A percentile compares a stretch with the other conserved stretches of the same genome.
Conservation (phyloP, 2,329 filamentous ascomycete genomes). For the Apiospora pterosperma region DNA sequence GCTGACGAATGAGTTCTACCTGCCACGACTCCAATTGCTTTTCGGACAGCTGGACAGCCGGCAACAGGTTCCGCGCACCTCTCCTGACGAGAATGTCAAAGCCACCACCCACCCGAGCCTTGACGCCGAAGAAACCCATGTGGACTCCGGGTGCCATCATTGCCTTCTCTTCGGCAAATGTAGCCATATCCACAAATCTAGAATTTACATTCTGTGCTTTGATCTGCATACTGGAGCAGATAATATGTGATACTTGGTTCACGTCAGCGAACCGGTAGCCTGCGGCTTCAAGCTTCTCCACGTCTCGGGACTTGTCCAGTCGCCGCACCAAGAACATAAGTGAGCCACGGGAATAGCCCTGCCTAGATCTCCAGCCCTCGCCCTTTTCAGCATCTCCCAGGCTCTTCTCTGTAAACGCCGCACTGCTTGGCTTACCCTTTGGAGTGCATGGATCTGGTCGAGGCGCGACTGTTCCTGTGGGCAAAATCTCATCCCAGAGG, state of each 20-base stretch:
- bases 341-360: slow-evolving; percentile 64
- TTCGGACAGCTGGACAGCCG: slow-evolving; percentile 52
- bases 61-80: slow-evolving; percentile 56
- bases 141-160: slow-evolving; percentile 52
- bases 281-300: slow-evolving; percentile 60
- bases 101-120: slow-evolving; percentile 48
- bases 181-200: slow-evolving; percentile 62
- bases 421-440: slow-evolving; percentile 12
- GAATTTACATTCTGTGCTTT: slow-evolving; percentile 56
- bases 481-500: slow-evolving; percentile 73
- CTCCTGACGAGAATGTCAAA: slow-evolving; percentile 63
- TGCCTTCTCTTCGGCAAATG: slow-evolving; percentile 45
- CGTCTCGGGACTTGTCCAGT: slow-evolving; percentile 54
- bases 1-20: slow-evolving; percentile 46
- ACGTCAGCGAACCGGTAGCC: slow-evolving; percentile 77
- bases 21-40: slow-evolving; percentile 53
- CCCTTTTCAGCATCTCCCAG: slow-evolving; percentile 39
- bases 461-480: slow-evolving; percentile 48
- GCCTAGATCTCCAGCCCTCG: slow-evolving; percentile 19
- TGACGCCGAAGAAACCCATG: slow-evolving; percentile 55
- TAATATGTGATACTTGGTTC: slow-evolving; percentile 63
- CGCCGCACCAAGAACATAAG: slow-evolving; percentile 75
- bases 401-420: slow-evolving; percentile 10
- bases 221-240: slow-evolving; percentile 74
- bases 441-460: slow-evolving; percentile 1